Evolutionary conservation across 2,329 filamentous ascomycete genomes (phyloP), one percentile per base, ranked within the genome.

Genomic region (Fusarium secorum): DNA sequence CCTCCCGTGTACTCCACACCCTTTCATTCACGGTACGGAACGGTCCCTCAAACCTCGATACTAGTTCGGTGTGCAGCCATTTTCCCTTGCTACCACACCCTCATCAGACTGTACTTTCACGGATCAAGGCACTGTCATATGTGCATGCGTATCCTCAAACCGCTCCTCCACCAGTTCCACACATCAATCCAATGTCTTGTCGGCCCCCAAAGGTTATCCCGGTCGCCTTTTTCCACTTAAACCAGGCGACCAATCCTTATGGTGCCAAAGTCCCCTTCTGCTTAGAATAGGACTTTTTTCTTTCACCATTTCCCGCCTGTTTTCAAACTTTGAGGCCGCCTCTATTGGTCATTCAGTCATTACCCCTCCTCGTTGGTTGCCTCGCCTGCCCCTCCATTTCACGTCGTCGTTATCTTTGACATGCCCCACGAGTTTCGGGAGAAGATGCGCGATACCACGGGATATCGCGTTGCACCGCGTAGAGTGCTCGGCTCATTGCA

Each of bases 251-350:
- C 68, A 71, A 68, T 71, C 58, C 49, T 57, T 26, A 51, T 59
- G 30, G 54, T 24, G 33, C 54, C 68, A 71, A 64, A 70, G 67
- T 68, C 49, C 68, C 46, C 46, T 72, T 61, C 68, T 71, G 64
- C 68, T 68, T 72, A 51, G 55, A 72, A 72, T 69, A 72, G 68
- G 68, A 69, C 68, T 57, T 72, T 72, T 58, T 63, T 33, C 18
- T 39, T 51, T 38, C 44, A 48, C 33, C 30, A n/a, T 39, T 44
- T 64, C 58, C 28, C 45, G 44, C 51, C 51, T 49, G 66, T 66
- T 72, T 69, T 60, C 48, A 44, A 66, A 56, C 52, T 66, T 66
- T 53, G 62, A 70, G 36, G 63, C 59, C 49, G 30, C 48, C 45
- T 69, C 41, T 36, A 49, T 71, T 64, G 30, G 56, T 46, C 67